These are phyloP conservation scores for Hemerocallis citrina DNA, from an alignment of 106 monocot species.

Conservation along the genomic window DNA sequence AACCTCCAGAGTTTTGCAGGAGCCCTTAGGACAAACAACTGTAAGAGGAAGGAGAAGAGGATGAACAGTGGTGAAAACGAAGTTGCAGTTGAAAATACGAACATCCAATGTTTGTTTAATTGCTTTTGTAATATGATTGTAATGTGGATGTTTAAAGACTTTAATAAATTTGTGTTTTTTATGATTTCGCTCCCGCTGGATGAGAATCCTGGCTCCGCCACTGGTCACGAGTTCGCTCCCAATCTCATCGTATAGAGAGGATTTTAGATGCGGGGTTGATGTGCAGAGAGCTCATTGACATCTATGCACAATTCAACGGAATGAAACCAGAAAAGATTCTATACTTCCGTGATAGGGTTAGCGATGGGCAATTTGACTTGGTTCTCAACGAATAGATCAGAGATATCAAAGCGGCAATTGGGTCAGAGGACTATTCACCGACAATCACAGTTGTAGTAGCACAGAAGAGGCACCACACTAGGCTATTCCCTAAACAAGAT, in stretches of 20 bases:
- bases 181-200: too few relatives aligned
- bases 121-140: too few relatives aligned
- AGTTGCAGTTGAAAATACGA: too few relatives aligned
- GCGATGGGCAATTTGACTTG: slow-evolving; percentile 39
- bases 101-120: too few relatives aligned
- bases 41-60: slow-evolving; percentile 35
- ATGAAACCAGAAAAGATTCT: slow-evolving; percentile 20
- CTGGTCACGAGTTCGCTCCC: slow-evolving; percentile 17
- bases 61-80: slow-evolving; percentile 37
- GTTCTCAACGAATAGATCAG: slow-evolving; percentile 26
- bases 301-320: neutral
- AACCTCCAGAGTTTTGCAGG: slow-evolving; percentile 17
- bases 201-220: too few relatives aligned
- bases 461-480: slow-evolving; percentile 36
- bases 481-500: slow-evolving; percentile 16
- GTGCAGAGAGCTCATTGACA: slow-evolving; percentile 14
- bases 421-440: slow-evolving; percentile 10
- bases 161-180: too few relatives aligned
- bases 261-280: slow-evolving; percentile 21
- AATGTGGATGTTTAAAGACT: too few relatives aligned
- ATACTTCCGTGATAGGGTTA: slow-evolving; percentile 38
- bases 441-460: slow-evolving; percentile 35
- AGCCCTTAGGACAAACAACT: slow-evolving; percentile 7
- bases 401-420: slow-evolving; percentile 13
- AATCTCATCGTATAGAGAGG: slow-evolving; percentile 19